Evolutionary conservation across 768 basidiomycete species (phyloP), one percentile per base, ranked within the genome.

Genomic region (Boletus bicolor): DNA sequence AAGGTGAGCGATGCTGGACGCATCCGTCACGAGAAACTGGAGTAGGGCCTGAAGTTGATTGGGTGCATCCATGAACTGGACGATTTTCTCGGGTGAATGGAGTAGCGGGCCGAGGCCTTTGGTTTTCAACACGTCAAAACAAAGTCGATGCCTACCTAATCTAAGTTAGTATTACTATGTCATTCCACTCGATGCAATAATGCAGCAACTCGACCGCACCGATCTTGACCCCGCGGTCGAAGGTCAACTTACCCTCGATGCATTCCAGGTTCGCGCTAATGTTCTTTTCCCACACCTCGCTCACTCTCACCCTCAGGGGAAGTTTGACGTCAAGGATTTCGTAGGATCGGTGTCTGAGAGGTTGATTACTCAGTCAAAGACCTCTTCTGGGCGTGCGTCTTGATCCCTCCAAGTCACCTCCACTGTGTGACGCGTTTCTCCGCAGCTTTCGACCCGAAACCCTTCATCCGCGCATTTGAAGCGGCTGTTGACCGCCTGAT

Each of bases 401-500:
- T 28, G 35, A 36, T 55, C 24, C 54, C 7, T 47, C 36, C 44
- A 26, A 24, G 24, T 19, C 17, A 6, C 39, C n/a, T 41, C 43
- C 9, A 12, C 51, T 36, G 11, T 43, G n/a, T 63, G 53, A 61
- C 49, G 51, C 38, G 47, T 54, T 51, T 45, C 34, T 58, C 48
- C 49, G 15, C 57, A 94, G 93, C 95, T n/a, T 96, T 96, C 65
- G 86, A 96, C 65, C 93, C 95, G 5, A 87, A 89, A 64, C 93
- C 95, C 0, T 97, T 98, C 73, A 89, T 98, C 57, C 77, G 82
- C 51, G 93, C 91, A 4, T 96, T 99, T 59, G 97, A 98, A 63
- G 83, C 84, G 17, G 91, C 92, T 0, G 86, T 98, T 11, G 94
- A 97, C 74, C 84, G 81, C 51, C 81, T 99, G 35, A 88, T 99